Evolutionary conservation across 805 yeast genomes (phyloP), one percentile per base, ranked within the genome.

Genomic region (Saccharomyces eubayanus): DNA sequence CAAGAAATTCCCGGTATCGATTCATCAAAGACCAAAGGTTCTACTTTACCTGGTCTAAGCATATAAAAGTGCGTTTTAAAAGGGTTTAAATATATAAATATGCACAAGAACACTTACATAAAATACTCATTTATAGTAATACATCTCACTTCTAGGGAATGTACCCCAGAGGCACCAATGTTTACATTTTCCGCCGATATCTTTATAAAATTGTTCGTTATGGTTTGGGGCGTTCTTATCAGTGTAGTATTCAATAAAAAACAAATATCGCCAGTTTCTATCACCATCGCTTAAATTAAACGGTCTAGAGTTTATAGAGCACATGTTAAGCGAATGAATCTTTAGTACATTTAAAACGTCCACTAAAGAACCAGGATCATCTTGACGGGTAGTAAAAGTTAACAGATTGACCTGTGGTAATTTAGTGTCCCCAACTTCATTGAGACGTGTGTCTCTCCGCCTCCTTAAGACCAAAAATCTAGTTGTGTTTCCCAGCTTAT

Each of bases 291-390:
- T 70, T 31, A 76, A 66, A 10, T 79, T 75, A 4, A 87, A 81
- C 0, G 97, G 97, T 60, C 97, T 76, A 3, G 96, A 85, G 41
- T 82, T 80, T 50, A 90, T 87, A 5, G 87, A 77, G 5, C 83
- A 80, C 72, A 90, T 73, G 63, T 86, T 87, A 54, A 89, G 71
- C 21, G 77, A 72, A 60, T 80, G 72, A 14, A 72, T 65, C 51
- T 80, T 80, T 62, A 89, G 80, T 3, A 77, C 77, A 48, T 73
- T 75, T 47, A 90, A 72, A 0, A 85, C 87, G 45, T 78, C 78
- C 53, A 86, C 85, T 47, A 89, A 73, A 0, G 92, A 82, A 12
- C 96, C 96, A 2, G 90, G 85, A 53, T 80, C 79, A 60, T 84
- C 82, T 54, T 79, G 79, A 55, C 76, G 76, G 46, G 87, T 78